Percentiles rank a stretch among this genome's conserved stretches.
Conservation (phyloP, 768 basidiomycete genomes). For the Myochromella boudieri region DNA sequence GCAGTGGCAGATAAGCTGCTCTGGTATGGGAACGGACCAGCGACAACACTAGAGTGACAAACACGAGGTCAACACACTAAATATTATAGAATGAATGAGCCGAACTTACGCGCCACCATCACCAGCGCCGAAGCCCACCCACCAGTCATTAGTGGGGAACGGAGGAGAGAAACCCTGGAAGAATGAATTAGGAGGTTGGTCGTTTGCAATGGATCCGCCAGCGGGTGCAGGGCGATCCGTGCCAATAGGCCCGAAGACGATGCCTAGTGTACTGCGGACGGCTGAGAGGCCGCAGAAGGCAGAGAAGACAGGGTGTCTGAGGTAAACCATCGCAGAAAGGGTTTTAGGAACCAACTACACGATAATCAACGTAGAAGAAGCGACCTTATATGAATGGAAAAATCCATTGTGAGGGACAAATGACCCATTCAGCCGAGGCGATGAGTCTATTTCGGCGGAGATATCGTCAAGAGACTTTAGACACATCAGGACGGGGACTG, state of each 20-base stretch:
- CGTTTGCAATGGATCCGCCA: constrained; percentile 24
- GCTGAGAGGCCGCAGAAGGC: constrained; percentile 10
- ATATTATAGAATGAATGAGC: neutral
- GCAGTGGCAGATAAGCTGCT: constrained; percentile 23
- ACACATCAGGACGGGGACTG: constrained; percentile 4
- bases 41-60: constrained; percentile 22
- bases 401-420: neutral
- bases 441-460: neutral
- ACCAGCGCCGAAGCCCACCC: constrained; percentile 31
- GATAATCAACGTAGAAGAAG: neutral
- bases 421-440: constrained; percentile 6
- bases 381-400: constrained; percentile 15
- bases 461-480: neutral
- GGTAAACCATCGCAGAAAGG: constrained; percentile 14
- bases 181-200: constrained; percentile 30
- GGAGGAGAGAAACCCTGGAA: constrained; percentile 32
- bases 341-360: neutral
- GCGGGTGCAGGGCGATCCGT: constrained; percentile 24
- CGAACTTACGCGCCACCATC: constrained; percentile 22
- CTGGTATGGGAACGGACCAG: constrained; percentile 33
- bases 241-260: constrained; percentile 26
- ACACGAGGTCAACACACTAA: too few relatives aligned
- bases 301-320: constrained; percentile 6
- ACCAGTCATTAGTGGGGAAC: constrained; percentile 35
- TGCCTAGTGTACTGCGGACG: constrained; percentile 6